Evolutionary conservation across 768 basidiomycete genomes (phyloP).

Genomic region (Auriculariales sp.): DNA sequence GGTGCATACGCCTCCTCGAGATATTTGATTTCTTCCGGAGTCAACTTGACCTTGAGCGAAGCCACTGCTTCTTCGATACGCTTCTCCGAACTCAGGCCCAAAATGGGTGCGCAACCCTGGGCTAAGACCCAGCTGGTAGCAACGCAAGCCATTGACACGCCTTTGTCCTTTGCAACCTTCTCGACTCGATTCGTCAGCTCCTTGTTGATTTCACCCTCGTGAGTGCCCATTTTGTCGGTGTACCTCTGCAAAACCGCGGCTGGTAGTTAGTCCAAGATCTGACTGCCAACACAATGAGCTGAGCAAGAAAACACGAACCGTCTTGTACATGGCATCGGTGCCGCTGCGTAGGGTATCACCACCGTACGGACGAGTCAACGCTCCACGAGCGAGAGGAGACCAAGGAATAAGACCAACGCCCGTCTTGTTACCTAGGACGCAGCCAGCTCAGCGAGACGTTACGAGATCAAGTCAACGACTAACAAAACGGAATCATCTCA

Average conservation of each 20-base stretch:
- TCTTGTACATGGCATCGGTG: constrained; percentile 15
- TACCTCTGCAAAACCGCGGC: neutral
- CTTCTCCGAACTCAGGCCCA: constrained; percentile 38
- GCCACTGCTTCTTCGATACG: constrained; percentile 29
- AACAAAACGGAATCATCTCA: constrained; percentile 37
- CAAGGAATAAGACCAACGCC: constrained; percentile 39
- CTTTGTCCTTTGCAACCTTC: constrained; percentile 22
- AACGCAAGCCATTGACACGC: constrained; percentile 27
- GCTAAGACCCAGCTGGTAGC: constrained; percentile 24
- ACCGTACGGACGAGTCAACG: constrained; percentile 19
- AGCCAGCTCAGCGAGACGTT: neutral
- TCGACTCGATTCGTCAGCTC: constrained; percentile 22
- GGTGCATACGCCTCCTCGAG: constrained; percentile 41
- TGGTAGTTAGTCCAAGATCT: neutral
- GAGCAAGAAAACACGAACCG: neutral
- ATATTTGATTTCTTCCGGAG: constrained; percentile 41
- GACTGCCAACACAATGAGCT: too few relatives aligned
- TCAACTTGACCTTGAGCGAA: constrained; percentile 23
- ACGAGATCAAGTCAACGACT: neutral
- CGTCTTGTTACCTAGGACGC: constrained; percentile 17
- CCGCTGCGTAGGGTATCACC: constrained; percentile 17
- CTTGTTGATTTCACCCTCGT: constrained; percentile 3
- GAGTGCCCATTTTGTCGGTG: neutral
- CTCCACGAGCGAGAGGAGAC: constrained; percentile 27
- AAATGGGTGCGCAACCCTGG: constrained; percentile 39